Percentiles rank a stretch among this genome's conserved stretches.
Conservation (phyloP, 805 yeast genomes). For the Candida quercuum region DNA sequence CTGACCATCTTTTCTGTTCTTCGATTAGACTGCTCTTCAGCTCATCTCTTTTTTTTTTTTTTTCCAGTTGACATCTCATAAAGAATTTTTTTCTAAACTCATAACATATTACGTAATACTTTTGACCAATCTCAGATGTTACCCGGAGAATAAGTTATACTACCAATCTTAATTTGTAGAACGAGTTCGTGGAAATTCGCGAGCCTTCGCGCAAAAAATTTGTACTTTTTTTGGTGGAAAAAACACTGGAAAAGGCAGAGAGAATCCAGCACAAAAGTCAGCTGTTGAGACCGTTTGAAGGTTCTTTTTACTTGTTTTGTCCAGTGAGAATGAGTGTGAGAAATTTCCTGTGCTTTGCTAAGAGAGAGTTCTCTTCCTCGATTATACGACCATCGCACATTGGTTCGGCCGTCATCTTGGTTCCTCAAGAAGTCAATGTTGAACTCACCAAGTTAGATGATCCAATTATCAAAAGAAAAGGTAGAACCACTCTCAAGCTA, state of each 20-base stretch:
- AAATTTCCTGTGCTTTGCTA: too few relatives aligned
- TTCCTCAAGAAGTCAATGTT: conserved; percentile 57
- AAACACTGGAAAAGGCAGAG: too few relatives aligned
- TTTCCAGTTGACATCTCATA: too few relatives aligned
- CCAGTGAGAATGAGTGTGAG: neutral
- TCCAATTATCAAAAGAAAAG: conserved; percentile 62
- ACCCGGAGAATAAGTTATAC: too few relatives aligned
- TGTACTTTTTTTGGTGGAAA: too few relatives aligned
- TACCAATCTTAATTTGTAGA: too few relatives aligned
- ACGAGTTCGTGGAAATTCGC: too few relatives aligned
- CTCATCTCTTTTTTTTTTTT: conserved; percentile 1
- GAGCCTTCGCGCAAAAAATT: too few relatives aligned
- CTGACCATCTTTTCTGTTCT: conserved; percentile 58
- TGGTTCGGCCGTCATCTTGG: conserved; percentile 72
- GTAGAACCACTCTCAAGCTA: conserved; percentile 51
- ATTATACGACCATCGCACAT: conserved; percentile 49
- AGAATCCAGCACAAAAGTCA: neutral
- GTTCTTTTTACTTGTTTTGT: too few relatives aligned
- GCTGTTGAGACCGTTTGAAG: neutral
- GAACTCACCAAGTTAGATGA: conserved; percentile 41
- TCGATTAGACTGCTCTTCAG: neutral
- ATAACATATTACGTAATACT: too few relatives aligned
- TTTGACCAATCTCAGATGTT: too few relatives aligned
- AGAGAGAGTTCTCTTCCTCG: conserved; percentile 32
- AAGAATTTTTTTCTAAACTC: too few relatives aligned